Conservation (phyloP, 108 stramenopile genomes). For the Nitzschia sp. region DNA sequence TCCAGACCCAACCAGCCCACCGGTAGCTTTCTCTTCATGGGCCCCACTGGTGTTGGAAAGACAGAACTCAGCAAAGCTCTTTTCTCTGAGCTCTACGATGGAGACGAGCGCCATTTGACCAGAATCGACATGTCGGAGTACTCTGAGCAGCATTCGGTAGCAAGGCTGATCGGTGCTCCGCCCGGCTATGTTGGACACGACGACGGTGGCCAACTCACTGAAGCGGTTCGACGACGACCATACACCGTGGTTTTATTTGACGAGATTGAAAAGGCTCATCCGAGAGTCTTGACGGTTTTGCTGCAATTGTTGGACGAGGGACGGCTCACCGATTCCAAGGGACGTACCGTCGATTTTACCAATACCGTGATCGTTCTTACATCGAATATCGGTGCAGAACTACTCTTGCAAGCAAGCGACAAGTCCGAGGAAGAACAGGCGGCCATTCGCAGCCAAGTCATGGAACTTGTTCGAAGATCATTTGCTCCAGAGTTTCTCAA, state of each 20-base stretch:
- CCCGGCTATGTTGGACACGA: conserved; percentile 94
- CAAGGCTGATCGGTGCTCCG: conserved; percentile 92
- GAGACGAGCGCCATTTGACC: conserved; percentile 82
- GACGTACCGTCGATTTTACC: conserved; percentile 94
- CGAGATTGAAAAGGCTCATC: conserved; percentile 98
- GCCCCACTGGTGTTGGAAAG: conserved; percentile 92
- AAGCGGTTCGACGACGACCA: conserved; percentile 92
- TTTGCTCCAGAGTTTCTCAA: conserved; percentile 96
- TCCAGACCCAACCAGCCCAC: conserved; percentile 72
- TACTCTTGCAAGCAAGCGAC: conserved; percentile 50
- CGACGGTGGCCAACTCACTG: conserved; percentile 96
- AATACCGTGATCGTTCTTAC: conserved; percentile 96
- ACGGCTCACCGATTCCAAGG: conserved; percentile 93
- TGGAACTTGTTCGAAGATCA: conserved; percentile 69
- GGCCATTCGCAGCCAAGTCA: conserved; percentile 59
- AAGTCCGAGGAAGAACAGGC: conserved; percentile 32
- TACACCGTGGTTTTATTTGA: conserved; percentile 95
- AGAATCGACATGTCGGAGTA: conserved; percentile 95
- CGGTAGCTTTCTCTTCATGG: conserved; percentile 87
- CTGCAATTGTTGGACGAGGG: conserved; percentile 97
- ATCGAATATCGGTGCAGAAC: conserved; percentile 87
- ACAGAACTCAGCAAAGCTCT: conserved; percentile 93
- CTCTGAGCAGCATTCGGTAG: conserved; percentile 90
- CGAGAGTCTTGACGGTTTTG: conserved; percentile 89
- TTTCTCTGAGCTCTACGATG: conserved; percentile 88